Conservation (phyloP, 179 eudicot species). For the Carnegiea gigantea region DNA sequence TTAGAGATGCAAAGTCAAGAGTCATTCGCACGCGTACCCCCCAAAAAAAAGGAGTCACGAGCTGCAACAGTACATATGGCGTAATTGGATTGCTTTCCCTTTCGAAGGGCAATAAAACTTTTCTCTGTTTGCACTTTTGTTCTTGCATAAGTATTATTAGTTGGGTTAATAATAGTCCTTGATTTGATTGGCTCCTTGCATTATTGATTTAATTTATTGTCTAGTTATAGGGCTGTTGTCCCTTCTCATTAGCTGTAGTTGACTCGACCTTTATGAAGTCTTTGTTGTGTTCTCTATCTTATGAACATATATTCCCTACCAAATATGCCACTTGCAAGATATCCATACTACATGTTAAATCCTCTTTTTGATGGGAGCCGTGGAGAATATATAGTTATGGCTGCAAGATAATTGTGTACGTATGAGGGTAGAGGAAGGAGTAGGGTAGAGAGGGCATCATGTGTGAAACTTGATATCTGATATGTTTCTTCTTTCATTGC, state of each 20-base stretch:
- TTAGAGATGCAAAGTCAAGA: no score
- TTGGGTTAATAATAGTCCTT: background rate
- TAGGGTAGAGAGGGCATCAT: no score
- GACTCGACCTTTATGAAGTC: background rate
- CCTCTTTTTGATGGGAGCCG: no score
- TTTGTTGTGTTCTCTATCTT: background rate
- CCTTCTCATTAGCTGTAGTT: background rate
- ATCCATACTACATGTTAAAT: background rate
- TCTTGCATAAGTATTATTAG: background rate
- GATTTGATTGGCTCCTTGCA: background rate
- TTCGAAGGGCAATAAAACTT: background rate
- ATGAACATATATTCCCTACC: background rate
- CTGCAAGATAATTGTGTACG: no score
- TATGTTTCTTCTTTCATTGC: no score
- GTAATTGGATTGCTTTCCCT: background rate
- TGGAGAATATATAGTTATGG: no score
- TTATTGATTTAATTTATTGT: background rate
- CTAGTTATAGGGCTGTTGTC: background rate
- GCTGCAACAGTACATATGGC: background rate
- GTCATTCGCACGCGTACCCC: no score
- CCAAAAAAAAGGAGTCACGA: background rate
- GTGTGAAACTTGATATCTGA: no score
- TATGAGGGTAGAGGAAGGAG: no score
- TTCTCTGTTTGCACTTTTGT: background rate
- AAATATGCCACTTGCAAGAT: background rate